Percentiles rank a stretch among this genome's conserved stretches.
phyloP scores from a whole-genome alignment of 2,329 filamentous ascomycete genomes.

The Xylaria sp. region DNA sequence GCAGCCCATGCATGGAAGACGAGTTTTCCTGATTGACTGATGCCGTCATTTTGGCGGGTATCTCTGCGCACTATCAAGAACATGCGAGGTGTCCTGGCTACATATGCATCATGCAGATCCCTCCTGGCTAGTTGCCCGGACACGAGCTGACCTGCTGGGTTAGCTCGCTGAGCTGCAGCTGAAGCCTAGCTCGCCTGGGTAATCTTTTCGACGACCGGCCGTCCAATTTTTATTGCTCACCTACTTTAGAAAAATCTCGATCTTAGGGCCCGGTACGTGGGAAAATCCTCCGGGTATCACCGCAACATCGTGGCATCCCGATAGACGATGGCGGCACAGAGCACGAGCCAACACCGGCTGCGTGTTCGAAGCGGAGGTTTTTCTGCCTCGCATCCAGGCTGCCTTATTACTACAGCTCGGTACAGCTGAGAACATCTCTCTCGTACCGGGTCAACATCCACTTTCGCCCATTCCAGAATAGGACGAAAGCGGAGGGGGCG shows the following conservation, averaged over 20 bases:
- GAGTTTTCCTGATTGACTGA: background rate
- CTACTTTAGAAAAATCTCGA: constrained; percentile 20
- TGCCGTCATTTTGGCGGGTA: background rate
- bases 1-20: background rate
- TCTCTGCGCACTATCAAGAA: background rate
- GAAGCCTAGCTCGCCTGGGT: constrained; percentile 10
- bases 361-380: background rate
- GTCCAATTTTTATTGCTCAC: constrained; percentile 3
- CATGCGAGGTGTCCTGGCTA: constrained; percentile 11
- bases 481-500: too few relatives aligned
- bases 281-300: constrained; percentile 14
- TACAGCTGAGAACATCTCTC: background rate
- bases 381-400: background rate
- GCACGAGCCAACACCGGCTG: background rate
- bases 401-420: background rate
- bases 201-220: constrained; percentile 14
- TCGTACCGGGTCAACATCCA: too few relatives aligned
- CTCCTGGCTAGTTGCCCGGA: constrained; percentile 21
- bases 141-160: constrained; percentile 24
- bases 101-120: constrained; percentile 24
- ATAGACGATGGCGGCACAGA: background rate
- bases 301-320: constrained; percentile 1
- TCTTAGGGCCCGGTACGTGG: constrained; percentile 10
- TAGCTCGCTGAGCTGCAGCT: constrained; percentile 12
- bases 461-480: too few relatives aligned